Evolutionary conservation across 768 basidiomycete species (phyloP).

Genomic region (Amanita pallidorosea): DNA sequence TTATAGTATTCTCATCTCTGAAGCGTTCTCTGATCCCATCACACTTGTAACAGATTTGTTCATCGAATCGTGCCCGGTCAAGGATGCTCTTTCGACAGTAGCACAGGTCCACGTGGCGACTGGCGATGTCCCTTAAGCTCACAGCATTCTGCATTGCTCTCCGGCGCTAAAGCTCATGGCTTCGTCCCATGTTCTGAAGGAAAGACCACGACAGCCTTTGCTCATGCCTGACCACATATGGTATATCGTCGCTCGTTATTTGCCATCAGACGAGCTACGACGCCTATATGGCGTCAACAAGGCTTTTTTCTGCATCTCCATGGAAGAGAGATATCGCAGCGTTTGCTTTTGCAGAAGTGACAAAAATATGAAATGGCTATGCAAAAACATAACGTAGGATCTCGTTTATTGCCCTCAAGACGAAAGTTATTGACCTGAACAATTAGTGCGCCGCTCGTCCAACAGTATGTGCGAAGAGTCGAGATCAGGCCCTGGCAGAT

Average conservation of each 20-base stretch:
- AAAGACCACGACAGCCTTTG: not conserved
- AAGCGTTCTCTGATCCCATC: not conserved
- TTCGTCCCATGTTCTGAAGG: not conserved
- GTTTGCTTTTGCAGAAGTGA: slow-evolving; percentile 13
- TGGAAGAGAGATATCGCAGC: slow-evolving; percentile 11
- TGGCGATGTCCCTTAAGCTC: not conserved
- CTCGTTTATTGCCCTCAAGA: not conserved
- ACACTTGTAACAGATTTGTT: not conserved
- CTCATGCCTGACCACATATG: slow-evolving; percentile 14
- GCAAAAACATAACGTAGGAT: slow-evolving; percentile 13
- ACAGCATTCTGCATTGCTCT: not conserved
- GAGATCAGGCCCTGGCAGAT: slow-evolving; percentile 31
- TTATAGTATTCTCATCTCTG: not conserved
- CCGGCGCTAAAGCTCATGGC: not conserved
- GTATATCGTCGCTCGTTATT: slow-evolving; percentile 11
- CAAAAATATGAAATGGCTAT: slow-evolving; percentile 13
- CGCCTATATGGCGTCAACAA: slow-evolving; percentile 13
- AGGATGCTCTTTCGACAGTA: not conserved
- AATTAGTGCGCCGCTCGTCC: slow-evolving; percentile 17
- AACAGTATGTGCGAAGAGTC: slow-evolving; percentile 21
- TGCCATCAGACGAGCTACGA: slow-evolving; percentile 10
- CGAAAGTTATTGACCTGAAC: not conserved
- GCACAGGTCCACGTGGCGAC: not conserved
- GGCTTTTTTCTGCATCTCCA: slow-evolving; percentile 12
- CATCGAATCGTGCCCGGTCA: not conserved